These are phyloP conservation scores for Ananas comosus DNA, from an alignment of 176 grass and related monocot species.

Conservation along the genomic window DNA sequence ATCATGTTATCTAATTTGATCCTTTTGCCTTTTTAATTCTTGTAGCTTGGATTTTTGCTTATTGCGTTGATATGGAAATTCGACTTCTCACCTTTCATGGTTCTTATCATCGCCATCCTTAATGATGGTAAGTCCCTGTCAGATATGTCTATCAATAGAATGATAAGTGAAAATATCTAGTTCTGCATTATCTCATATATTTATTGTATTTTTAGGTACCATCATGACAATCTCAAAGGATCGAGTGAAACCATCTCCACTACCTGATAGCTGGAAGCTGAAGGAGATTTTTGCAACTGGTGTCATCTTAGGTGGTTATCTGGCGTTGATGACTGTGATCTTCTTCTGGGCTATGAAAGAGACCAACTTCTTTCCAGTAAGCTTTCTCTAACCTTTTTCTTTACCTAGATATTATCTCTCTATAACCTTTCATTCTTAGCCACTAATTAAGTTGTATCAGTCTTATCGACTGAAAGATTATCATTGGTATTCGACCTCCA, in stretches of 20 bases:
- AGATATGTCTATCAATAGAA: slow-evolving; percentile 1
- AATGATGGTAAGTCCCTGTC: slow-evolving; percentile 40
- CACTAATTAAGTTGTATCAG: neutral
- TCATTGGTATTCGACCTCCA: no score
- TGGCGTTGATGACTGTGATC: neutral
- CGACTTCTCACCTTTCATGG: slow-evolving; percentile 51
- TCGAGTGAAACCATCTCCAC: neutral
- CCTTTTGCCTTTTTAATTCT: neutral
- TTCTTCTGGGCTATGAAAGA: slow-evolving; percentile 6
- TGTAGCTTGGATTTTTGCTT: slow-evolving; percentile 57
- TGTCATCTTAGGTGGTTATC: neutral
- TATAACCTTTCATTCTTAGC: neutral
- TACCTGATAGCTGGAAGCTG: slow-evolving; percentile 1
- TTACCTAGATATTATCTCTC: neutral
- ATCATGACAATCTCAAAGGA: slow-evolving; percentile 4
- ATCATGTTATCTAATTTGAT: no score
- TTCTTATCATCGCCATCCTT: slow-evolving; percentile 58
- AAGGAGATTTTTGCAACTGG: neutral
- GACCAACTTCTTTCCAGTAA: neutral
- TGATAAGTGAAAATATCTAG: neutral
- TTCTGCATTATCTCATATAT: neutral
- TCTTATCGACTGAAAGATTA: neutral
- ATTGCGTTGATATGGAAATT: slow-evolving; percentile 27
- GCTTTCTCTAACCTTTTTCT: neutral
- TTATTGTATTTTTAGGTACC: neutral